Evolutionary conservation across 1,284 basidiomycete species (phyloP).

Genomic region (Malassezia globosa): DNA sequence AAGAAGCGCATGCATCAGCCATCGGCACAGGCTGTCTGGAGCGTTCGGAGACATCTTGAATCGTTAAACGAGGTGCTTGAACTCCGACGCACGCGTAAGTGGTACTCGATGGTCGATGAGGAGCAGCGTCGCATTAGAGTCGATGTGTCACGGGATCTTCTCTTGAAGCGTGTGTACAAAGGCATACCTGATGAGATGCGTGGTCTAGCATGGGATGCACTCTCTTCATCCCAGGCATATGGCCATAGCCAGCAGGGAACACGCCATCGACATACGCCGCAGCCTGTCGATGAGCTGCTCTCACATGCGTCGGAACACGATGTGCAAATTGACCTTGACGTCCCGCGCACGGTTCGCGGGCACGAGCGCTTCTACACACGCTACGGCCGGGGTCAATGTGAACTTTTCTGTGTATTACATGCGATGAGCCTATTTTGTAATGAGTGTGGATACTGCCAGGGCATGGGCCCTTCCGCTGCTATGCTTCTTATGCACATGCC

Average conservation of each 20-base stretch:
- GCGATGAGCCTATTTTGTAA: constrained; percentile 72
- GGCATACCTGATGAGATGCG: constrained; percentile 95
- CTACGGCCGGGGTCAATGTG: constrained; percentile 63
- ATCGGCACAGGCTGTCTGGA: background rate
- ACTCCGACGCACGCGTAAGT: constrained; percentile 27
- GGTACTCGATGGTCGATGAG: constrained; percentile 29
- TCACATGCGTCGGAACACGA: constrained; percentile 65
- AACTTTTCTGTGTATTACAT: constrained; percentile 80
- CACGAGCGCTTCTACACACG: constrained; percentile 89
- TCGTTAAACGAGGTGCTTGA: constrained; percentile 19
- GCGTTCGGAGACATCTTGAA: too few species aligned
- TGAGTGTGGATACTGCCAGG: constrained; percentile 93
- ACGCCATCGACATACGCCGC: constrained; percentile 52
- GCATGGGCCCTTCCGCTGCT: constrained; percentile 95
- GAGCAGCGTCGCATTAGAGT: background rate
- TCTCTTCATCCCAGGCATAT: constrained; percentile 47
- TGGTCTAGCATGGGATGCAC: constrained; percentile 74
- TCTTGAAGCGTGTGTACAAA: constrained; percentile 70
- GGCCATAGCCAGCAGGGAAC: too few species aligned
- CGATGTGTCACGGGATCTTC: constrained; percentile 26
- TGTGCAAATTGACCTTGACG: constrained; percentile 95
- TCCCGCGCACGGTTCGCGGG: constrained; percentile 87
- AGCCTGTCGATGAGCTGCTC: constrained; percentile 11
- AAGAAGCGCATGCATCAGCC: background rate
- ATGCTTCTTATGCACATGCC: constrained; percentile 80